phyloP scores from a whole-genome alignment of 2,329 filamentous ascomycete species.

The Eutypella sp. region DNA sequence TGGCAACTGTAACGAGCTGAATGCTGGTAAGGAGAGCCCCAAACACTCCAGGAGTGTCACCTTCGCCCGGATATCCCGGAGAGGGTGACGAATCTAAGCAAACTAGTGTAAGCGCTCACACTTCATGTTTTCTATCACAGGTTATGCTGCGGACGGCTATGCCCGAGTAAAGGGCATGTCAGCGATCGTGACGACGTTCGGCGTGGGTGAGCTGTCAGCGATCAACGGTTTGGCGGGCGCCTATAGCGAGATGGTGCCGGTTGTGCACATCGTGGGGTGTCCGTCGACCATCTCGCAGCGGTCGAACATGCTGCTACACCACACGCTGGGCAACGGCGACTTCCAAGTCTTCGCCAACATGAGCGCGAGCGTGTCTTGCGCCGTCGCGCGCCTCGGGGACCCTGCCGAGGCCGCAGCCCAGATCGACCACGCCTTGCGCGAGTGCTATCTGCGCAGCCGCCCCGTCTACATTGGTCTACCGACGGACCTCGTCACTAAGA shows the following conservation, averaged over 20 bases:
- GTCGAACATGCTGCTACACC: constrained; percentile 51
- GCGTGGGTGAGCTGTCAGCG: constrained; percentile 69
- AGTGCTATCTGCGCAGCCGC: constrained; percentile 68
- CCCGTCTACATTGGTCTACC: constrained; percentile 83
- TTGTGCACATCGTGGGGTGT: constrained; percentile 56
- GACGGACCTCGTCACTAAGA: constrained; percentile 72
- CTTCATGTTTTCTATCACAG: constrained; percentile 29
- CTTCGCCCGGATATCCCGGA: too few species aligned
- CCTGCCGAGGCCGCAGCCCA: constrained; percentile 64
- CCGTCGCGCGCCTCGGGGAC: constrained; percentile 65
- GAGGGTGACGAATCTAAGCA: too few species aligned
- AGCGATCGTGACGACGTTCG: constrained; percentile 70
- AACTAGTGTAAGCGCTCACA: constrained; percentile 5
- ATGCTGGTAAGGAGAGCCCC: constrained; percentile 63
- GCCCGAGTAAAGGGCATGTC: constrained; percentile 66
- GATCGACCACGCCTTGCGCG: constrained; percentile 71
- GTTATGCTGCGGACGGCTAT: constrained; percentile 77
- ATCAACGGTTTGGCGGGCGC: constrained; percentile 71
- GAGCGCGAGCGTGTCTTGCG: constrained; percentile 66
- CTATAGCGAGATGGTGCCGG: constrained; percentile 66
- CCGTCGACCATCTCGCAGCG: constrained; percentile 43
- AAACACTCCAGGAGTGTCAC: too few species aligned
- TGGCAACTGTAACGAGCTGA: constrained; percentile 67
- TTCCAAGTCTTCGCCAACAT: constrained; percentile 81
- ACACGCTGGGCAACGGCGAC: constrained; percentile 72